Percentiles rank a stretch among this genome's conserved stretches.
phyloP scores from a whole-genome alignment of 73 alveolate species.

The Uronychia setigera region DNA sequence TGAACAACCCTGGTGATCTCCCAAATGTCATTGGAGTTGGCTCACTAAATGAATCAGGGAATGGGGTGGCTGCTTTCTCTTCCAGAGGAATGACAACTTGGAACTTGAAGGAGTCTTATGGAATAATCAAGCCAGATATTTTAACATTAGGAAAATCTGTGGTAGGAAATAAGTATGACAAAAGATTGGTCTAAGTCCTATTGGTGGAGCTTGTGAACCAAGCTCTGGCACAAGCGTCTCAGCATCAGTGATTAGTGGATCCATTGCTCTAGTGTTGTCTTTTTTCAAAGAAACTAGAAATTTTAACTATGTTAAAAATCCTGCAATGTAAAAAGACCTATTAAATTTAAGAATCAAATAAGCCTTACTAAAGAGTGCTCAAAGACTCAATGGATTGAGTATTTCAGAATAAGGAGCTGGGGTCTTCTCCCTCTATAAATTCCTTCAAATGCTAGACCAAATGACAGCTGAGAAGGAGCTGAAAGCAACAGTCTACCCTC shows the following conservation, averaged over 20 bases:
- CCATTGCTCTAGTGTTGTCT: constrained; percentile 51
- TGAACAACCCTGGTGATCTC: constrained; percentile 72
- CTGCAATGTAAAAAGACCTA: constrained; percentile 26
- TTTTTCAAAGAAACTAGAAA: constrained; percentile 4
- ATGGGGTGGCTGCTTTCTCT: constrained; percentile 56
- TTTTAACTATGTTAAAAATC: constrained; percentile 1
- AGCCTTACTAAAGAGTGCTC: constrained; percentile 42
- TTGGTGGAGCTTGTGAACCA: constrained; percentile 20
- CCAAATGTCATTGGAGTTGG: constrained; percentile 73
- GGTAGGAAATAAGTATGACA: not conserved
- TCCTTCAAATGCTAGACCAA: constrained; percentile 6
- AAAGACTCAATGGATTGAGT: constrained; percentile 18
- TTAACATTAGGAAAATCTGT: constrained; percentile 50
- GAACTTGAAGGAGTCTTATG: constrained; percentile 49
- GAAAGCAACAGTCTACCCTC: constrained; percentile 3
- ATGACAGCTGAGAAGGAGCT: not conserved
- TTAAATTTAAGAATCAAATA: constrained; percentile 14
- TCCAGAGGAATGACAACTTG: constrained; percentile 77
- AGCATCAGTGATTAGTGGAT: constrained; percentile 64
- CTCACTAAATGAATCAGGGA: constrained; percentile 45
- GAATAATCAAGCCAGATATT: constrained; percentile 68
- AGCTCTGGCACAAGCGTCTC: constrained; percentile 69
- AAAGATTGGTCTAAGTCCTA: not conserved
- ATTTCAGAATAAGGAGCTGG: constrained; percentile 73
- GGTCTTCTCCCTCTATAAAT: constrained; percentile 22